Base-by-base conservation (phyloP, 75 land plant genomes). In the Pinus taeda region DNA sequence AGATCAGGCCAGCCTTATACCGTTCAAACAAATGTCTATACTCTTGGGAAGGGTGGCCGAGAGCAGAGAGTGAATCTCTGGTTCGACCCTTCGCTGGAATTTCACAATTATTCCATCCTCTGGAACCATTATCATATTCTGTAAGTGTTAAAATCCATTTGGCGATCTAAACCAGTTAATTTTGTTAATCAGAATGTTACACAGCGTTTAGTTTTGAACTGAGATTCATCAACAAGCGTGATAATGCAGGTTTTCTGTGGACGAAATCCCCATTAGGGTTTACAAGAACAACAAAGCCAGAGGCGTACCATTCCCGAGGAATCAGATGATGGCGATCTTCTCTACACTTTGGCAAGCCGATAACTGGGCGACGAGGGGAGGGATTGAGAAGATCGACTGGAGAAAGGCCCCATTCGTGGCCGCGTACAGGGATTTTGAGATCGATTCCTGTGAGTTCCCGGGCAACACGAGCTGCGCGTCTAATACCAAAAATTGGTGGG, bases 311-410 rank as follows among this genome's bases (percentile, higher is more conserved):
- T 93, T 89, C 82, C 96, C 96, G 3, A 81, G 78, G 21, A 78
- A 87, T 83, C 93, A 93, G 79, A 90, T 92, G 45, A 93, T 93
- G 96, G 84, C 81, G 79, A 79, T 93, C 71, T 88, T 89, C 76
- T 93, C 96, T 5, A 93, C 93, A 82, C 91, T 93, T 26, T 93
- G 96, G 96, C 86, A 93, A 59, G 96, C 92, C 1, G 94, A 93
- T 61, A 86, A 82, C 75, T 93, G 95, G 95, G 95, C 95, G 14
- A 93, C 95, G 33, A 81, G 95, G 42, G 95, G 96, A 7, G 96
- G 96, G 4, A 74, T 86, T 36, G 96, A 92, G 78, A 91, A 91
- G 84, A 93, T 89, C 20, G 81, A 93, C 75, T 93, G 96, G 96
- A 79, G 74, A 37, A 81, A 81, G 49, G 89, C 94, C 0, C 96